Percentiles rank a stretch among this genome's conserved stretches.
These are phyloP conservation scores for Solanum clarkiae DNA, from an alignment of 257 asterid genomes.

Conservation along the genomic window DNA sequence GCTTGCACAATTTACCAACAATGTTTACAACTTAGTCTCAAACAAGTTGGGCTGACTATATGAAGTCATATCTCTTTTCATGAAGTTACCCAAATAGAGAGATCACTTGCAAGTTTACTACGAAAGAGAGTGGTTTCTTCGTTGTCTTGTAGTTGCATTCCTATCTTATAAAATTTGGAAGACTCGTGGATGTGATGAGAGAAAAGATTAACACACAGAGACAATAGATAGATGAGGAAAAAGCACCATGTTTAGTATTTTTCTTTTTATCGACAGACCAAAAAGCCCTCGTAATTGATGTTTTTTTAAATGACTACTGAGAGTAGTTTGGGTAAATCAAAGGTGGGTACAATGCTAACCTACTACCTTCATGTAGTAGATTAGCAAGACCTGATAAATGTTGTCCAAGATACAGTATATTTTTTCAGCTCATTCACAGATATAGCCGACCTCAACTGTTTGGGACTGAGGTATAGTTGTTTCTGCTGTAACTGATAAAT, in stretches of 20 bases:
- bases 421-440: background rate
- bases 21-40: background rate
- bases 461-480: background rate
- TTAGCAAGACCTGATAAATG: too few relatives aligned
- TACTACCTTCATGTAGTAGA: background rate
- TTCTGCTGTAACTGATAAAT: background rate
- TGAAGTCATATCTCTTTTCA: background rate
- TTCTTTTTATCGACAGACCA: background rate
- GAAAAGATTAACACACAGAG: background rate
- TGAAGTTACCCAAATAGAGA: background rate
- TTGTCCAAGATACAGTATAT: background rate
- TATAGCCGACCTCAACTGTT: background rate
- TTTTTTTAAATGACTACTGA: background rate
- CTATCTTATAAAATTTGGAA: background rate
- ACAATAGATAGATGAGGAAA: background rate
- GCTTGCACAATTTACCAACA: background rate
- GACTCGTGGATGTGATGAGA: background rate
- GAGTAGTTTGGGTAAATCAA: background rate
- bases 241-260: background rate
- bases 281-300: background rate
- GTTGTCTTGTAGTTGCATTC: background rate
- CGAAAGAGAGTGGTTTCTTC: background rate
- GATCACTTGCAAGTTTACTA: background rate
- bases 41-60: background rate
- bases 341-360: background rate